phyloP scores from a whole-genome alignment of 768 basidiomycete genomes.

The Ramaria rubella region DNA sequence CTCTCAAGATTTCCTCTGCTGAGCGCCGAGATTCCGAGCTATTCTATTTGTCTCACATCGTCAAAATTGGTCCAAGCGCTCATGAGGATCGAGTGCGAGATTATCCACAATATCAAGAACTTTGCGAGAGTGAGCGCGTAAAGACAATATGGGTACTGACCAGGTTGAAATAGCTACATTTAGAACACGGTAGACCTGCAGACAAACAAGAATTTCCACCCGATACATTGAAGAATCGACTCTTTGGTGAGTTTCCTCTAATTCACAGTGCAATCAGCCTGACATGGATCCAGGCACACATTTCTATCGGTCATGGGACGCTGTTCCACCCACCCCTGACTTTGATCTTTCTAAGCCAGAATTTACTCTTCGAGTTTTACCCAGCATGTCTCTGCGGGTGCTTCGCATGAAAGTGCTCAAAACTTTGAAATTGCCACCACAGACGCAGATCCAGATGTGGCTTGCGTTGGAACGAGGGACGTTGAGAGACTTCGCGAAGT shows the following conservation, averaged over 20 bases:
- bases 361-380: slow-evolving; percentile 46
- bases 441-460: slow-evolving; percentile 43
- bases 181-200: slow-evolving; percentile 11
- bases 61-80: slow-evolving; percentile 37
- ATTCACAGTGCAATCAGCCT: background rate
- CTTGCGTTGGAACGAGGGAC: slow-evolving; percentile 44
- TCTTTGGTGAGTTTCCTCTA: slow-evolving; percentile 14
- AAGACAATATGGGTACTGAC: background rate
- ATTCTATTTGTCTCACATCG: slow-evolving; percentile 69
- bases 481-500: slow-evolving; percentile 28
- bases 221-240: slow-evolving; percentile 17
- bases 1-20: slow-evolving; percentile 64
- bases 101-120: slow-evolving; percentile 60
- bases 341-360: slow-evolving; percentile 19
- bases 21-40: slow-evolving; percentile 79
- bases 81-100: slow-evolving; percentile 37
- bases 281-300: background rate
- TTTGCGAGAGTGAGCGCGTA: slow-evolving; percentile 52
- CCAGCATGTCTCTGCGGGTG: slow-evolving; percentile 59
- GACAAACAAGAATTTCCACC: background rate
- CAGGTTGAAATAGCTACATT: background rate
- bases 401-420: slow-evolving; percentile 63
- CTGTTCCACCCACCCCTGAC: slow-evolving; percentile 14
- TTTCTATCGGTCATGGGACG: background rate
- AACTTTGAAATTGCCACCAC: slow-evolving; percentile 24